Conservation (phyloP, 805 yeast genomes). For the Candida gorgasii region DNA sequence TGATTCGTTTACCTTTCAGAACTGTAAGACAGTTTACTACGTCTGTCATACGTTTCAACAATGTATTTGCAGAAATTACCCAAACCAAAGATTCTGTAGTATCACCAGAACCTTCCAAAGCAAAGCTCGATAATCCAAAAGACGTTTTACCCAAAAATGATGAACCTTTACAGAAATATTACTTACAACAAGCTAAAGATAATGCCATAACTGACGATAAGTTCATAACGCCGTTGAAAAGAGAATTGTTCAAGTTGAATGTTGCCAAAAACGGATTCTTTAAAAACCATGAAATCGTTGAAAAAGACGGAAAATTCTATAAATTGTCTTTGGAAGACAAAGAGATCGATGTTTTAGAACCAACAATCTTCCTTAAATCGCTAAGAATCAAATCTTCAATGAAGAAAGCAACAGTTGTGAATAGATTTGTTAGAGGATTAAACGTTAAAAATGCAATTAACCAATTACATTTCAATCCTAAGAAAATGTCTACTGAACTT, state of each 20-base stretch:
- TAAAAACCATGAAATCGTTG: conserved; percentile 57
- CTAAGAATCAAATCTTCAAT: conserved; percentile 82
- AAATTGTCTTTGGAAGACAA: conserved; percentile 56
- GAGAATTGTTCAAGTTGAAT: conserved; percentile 59
- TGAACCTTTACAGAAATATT: conserved; percentile 47
- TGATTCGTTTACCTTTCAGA: conserved; percentile 14
- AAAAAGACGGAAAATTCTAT: conserved; percentile 47
- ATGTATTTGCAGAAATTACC: conserved; percentile 36
- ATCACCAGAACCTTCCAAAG: conserved; percentile 5
- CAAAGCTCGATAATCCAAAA: conserved; percentile 6
- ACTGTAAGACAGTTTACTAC: conserved; percentile 8
- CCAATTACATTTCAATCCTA: conserved; percentile 85
- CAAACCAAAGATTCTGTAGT: conserved; percentile 4
- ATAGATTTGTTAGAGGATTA: conserved; percentile 73
- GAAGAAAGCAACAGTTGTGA: conserved; percentile 81
- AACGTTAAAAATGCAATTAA: conserved; percentile 79
- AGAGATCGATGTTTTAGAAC: conserved; percentile 81
- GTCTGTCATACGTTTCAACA: conserved; percentile 11
- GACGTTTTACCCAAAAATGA: conserved; percentile 33
- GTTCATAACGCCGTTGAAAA: conserved; percentile 71
- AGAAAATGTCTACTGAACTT: conserved; percentile 76
- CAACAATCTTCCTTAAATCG: conserved; percentile 79
- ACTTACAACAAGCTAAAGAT: conserved; percentile 43
- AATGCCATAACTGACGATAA: conserved; percentile 53
- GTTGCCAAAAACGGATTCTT: conserved; percentile 66